Percentiles rank a stretch among this genome's conserved stretches.
phyloP scores from a whole-genome alignment of 306 rosid species.

The Rosa persica region DNA sequence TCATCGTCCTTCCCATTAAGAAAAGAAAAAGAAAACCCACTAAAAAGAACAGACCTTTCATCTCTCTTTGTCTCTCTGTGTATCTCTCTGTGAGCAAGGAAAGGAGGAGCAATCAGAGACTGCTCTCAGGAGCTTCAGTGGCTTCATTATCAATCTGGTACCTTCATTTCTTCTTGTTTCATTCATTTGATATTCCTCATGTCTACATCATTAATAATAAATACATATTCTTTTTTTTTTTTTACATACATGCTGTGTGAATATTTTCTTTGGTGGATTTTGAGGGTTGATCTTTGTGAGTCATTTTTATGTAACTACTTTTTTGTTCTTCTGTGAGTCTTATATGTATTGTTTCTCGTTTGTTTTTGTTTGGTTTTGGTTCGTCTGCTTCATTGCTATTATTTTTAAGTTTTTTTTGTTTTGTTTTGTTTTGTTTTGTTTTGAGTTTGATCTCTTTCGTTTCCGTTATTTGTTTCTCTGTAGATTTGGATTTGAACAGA shows the following conservation, averaged over 20 bases:
- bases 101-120: neutral
- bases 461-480: neutral
- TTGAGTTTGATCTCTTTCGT: neutral
- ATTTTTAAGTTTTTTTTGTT: neutral
- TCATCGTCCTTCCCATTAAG: neutral
- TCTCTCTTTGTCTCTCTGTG: neutral
- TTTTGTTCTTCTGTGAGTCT: neutral
- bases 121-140: neutral
- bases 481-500: neutral
- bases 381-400: too few relatives aligned
- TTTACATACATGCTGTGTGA: neutral
- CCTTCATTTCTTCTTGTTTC: neutral
- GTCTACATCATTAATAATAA: neutral
- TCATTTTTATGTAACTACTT: neutral
- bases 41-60: neutral
- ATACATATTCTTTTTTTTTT: neutral
- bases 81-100: neutral
- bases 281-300: neutral
- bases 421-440: neutral
- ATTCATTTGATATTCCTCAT: neutral
- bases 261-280: neutral
- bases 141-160: slow-evolving; percentile 10
- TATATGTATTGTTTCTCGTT: neutral
- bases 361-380: neutral
- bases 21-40: neutral